Percentiles rank a stretch among this genome's conserved stretches.
phyloP scores from a whole-genome alignment of 2,329 filamentous ascomycete species.

The Dactylonectria estremocensis region DNA sequence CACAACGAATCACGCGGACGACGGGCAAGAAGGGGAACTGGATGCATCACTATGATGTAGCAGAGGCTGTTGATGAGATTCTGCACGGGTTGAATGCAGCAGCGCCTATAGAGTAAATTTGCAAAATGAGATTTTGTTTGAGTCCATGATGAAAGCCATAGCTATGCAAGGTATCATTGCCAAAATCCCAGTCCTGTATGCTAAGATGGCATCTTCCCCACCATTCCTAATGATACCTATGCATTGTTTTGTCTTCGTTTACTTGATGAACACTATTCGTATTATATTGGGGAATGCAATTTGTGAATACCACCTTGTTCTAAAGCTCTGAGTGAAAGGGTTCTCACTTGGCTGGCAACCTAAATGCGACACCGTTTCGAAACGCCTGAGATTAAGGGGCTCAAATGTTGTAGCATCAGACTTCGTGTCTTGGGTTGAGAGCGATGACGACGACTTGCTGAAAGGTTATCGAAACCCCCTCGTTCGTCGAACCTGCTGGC shows the following conservation, averaged over 20 bases:
- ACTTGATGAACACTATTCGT: too few species aligned
- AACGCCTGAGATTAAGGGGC: neutral
- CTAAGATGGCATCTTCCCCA: neutral
- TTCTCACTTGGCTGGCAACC: neutral
- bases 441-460: neutral
- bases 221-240: too few species aligned
- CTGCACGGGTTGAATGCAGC: constrained; percentile 16
- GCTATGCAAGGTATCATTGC: neutral
- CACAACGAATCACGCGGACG: constrained; percentile 39
- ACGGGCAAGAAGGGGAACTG: constrained; percentile 41
- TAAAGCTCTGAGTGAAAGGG: neutral
- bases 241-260: too few species aligned
- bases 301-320: neutral
- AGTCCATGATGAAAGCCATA: neutral
- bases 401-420: neutral
- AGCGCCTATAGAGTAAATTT: neutral
- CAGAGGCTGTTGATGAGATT: constrained; percentile 35
- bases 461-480: neutral
- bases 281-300: neutral
- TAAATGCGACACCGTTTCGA: neutral
- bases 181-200: neutral
- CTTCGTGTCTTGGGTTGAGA: neutral
- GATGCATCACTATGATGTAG: constrained; percentile 50
- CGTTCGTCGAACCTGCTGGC: neutral
- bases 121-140: neutral